Conservation (phyloP, 2,329 filamentous ascomycete species). For the Penicillium brevicompactum region DNA sequence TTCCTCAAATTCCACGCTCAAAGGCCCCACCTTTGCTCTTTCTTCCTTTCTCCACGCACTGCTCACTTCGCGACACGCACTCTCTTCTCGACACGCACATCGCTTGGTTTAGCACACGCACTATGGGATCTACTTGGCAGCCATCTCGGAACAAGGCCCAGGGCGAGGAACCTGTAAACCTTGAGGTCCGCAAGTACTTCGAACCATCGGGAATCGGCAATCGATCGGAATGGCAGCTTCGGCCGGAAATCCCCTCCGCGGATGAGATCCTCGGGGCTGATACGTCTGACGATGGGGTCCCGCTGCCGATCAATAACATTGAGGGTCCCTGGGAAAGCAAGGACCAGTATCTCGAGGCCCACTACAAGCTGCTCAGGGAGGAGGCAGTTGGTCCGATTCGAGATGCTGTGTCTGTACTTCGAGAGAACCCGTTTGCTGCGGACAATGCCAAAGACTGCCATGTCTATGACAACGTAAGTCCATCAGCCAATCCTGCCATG, state of each 20-base stretch:
- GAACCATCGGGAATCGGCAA: too few species aligned
- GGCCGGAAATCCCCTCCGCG: slow-evolving; percentile 40
- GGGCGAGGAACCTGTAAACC: too few species aligned
- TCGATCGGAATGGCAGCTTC: too few species aligned
- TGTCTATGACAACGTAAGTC: slow-evolving; percentile 68
- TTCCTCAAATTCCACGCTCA: too few species aligned
- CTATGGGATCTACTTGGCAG: too few species aligned
- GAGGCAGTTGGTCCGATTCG: slow-evolving; percentile 72
- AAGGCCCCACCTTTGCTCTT: too few species aligned
- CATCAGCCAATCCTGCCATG: neutral
- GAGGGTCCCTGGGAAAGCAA: slow-evolving; percentile 61
- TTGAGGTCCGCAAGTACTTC: too few species aligned
- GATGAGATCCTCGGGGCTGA: slow-evolving; percentile 40
- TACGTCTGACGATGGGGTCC: slow-evolving; percentile 4
- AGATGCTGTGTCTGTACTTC: slow-evolving; percentile 63
- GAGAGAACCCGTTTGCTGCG: slow-evolving; percentile 51
- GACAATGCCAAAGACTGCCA: slow-evolving; percentile 60
- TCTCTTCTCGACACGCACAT: too few species aligned
- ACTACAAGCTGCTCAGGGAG: slow-evolving; percentile 75
- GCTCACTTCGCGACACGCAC: too few species aligned
- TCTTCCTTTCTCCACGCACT: too few species aligned
- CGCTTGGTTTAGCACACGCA: too few species aligned
- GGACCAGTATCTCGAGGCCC: slow-evolving; percentile 68
- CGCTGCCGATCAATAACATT: slow-evolving; percentile 52
- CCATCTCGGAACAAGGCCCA: too few species aligned